Percentiles rank a stretch among this genome's conserved stretches.
Conservation (phyloP, 345 rosid species). For the Citrus glauca region DNA sequence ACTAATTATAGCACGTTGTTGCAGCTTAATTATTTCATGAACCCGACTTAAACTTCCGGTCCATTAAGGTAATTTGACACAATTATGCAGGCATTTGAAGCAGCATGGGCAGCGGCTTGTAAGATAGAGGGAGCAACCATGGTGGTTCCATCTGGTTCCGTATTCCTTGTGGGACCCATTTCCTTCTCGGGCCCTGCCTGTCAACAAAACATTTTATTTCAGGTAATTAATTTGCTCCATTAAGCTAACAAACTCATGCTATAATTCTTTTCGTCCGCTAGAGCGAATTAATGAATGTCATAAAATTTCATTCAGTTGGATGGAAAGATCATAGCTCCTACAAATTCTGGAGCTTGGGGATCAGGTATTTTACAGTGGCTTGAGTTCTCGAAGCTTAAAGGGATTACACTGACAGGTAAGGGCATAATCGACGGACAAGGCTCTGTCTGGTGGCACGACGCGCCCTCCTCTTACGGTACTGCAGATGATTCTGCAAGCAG, state of each 20-base stretch:
- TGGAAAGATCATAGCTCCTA: slow-evolving; percentile 78
- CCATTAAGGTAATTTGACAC: neutral
- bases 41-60: neutral
- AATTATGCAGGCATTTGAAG: slow-evolving; percentile 60
- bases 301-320: slow-evolving; percentile 49
- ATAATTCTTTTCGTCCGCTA: neutral
- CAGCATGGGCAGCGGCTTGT: slow-evolving; percentile 77
- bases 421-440: slow-evolving; percentile 87
- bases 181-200: slow-evolving; percentile 69
- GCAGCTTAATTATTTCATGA: neutral
- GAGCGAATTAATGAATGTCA: neutral
- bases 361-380: slow-evolving; percentile 73
- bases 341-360: slow-evolving; percentile 59
- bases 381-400: slow-evolving; percentile 56
- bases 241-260: neutral
- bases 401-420: slow-evolving; percentile 60
- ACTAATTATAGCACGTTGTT: neutral
- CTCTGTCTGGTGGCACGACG: slow-evolving; percentile 74
- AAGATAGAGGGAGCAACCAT: slow-evolving; percentile 51
- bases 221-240: slow-evolving; percentile 38
- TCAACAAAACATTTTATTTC: slow-evolving; percentile 53
- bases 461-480: slow-evolving; percentile 27
- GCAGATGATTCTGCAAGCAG: slow-evolving; percentile 30
- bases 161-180: slow-evolving; percentile 66
- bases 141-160: slow-evolving; percentile 65